Conservation (phyloP, 768 basidiomycete species). For the Boletus rufocinnamomeus region DNA sequence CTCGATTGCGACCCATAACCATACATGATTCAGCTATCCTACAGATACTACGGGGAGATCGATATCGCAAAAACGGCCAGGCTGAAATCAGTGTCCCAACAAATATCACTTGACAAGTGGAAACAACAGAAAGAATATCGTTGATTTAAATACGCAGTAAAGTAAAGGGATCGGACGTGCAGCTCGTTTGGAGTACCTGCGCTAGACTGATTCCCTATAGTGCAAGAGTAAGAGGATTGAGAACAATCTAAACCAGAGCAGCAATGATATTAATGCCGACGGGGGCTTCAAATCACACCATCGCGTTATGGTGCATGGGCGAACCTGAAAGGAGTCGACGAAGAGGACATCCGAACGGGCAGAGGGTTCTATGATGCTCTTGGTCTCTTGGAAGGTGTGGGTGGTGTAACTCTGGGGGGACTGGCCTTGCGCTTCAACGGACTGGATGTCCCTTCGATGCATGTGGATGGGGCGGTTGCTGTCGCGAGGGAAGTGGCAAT, state of each 20-base stretch:
- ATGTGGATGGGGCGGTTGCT: neutral
- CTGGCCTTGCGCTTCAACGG: constrained; percentile 27
- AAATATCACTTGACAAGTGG: neutral
- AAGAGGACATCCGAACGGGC: neutral
- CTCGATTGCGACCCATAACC: neutral
- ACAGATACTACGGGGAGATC: neutral
- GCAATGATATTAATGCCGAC: neutral
- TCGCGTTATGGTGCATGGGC: neutral
- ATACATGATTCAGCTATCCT: constrained; percentile 2
- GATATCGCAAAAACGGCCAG: neutral
- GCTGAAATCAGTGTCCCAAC: neutral
- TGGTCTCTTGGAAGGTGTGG: constrained; percentile 25
- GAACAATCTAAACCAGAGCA: neutral
- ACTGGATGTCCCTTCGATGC: neutral
- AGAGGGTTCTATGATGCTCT: constrained; percentile 11
- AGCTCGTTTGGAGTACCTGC: constrained; percentile 1
- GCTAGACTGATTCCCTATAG: neutral
- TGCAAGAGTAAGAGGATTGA: neutral
- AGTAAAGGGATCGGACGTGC: neutral
- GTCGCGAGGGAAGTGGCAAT: neutral
- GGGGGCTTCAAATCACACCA: neutral
- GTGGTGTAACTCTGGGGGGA: neutral
- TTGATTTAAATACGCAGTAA: neutral
- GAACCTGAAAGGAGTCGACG: neutral
- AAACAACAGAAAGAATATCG: neutral